A percentile compares a stretch with the other conserved stretches of the same genome.
These are phyloP conservation scores for Fusarium nanum DNA, from an alignment of 2,329 filamentous ascomycete genomes.

Conservation along the genomic window DNA sequence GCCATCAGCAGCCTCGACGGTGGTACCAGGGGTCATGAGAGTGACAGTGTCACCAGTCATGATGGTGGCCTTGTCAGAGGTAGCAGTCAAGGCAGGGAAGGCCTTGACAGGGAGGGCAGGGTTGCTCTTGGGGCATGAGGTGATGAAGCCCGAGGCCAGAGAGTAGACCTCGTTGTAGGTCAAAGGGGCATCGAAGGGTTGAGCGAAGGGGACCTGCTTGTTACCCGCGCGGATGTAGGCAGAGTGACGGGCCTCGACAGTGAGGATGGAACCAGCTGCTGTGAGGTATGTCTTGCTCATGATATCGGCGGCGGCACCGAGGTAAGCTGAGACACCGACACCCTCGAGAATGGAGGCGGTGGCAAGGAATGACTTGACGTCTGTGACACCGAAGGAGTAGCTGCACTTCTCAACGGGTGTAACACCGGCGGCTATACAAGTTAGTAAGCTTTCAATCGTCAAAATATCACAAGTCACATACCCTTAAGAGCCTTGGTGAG, in stretches of 20 bases:
- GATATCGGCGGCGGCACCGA: slow-evolving; percentile 71
- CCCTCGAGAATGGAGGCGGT: slow-evolving; percentile 74
- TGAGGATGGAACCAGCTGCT: slow-evolving; percentile 72
- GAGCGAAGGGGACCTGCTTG: slow-evolving; percentile 64
- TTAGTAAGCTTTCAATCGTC: neutral
- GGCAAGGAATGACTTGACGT: slow-evolving; percentile 67
- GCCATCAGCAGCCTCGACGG: slow-evolving; percentile 42
- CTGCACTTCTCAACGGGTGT: slow-evolving; percentile 64
- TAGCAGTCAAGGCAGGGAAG: slow-evolving; percentile 62
- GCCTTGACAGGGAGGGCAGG: slow-evolving; percentile 68
- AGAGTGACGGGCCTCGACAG: slow-evolving; percentile 72
- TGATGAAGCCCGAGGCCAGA: slow-evolving; percentile 72
- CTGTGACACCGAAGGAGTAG: slow-evolving; percentile 70
- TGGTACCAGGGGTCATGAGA: slow-evolving; percentile 43
- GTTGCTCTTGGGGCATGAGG: slow-evolving; percentile 65
- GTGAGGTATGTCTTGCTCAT: slow-evolving; percentile 67
- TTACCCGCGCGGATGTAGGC: slow-evolving; percentile 66
- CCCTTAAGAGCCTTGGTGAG: slow-evolving; percentile 37
- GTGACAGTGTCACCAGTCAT: slow-evolving; percentile 45
- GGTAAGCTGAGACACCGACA: slow-evolving; percentile 71
- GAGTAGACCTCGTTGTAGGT: slow-evolving; percentile 70
- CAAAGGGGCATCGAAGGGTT: slow-evolving; percentile 70
- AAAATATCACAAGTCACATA: neutral
- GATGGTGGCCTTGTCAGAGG: slow-evolving; percentile 41
- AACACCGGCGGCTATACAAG: slow-evolving; percentile 54